These are phyloP conservation scores for Hypsizygus ulmarius DNA, from an alignment of 1,284 basidiomycete species.

Conservation along the genomic window DNA sequence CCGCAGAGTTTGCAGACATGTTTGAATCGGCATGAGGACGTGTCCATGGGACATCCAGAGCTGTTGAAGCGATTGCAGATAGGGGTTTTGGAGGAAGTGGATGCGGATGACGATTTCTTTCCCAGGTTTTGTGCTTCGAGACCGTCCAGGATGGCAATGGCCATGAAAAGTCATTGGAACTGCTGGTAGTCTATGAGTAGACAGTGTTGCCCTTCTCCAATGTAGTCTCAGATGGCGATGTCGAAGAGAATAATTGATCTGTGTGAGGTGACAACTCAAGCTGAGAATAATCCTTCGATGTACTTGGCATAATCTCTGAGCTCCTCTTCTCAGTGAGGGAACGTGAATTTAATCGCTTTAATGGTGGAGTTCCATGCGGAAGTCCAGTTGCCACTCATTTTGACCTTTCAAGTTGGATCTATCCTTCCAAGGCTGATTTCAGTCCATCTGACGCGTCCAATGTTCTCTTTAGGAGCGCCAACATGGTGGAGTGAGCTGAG, in stretches of 20 bases:
- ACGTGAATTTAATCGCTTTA: neutral
- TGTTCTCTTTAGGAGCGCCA: slow-evolving; percentile 10
- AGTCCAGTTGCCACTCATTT: slow-evolving; percentile 26
- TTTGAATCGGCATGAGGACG: too few relatives aligned
- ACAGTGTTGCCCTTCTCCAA: slow-evolving; percentile 3
- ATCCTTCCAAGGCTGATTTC: slow-evolving; percentile 17
- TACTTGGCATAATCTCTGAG: slow-evolving; percentile 13
- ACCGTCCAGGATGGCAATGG: slow-evolving; percentile 3
- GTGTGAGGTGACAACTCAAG: slow-evolving; percentile 3
- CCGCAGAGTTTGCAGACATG: too few relatives aligned
- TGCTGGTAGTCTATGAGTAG: slow-evolving; percentile 8
- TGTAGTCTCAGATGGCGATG: slow-evolving; percentile 3
- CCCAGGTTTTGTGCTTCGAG: neutral
- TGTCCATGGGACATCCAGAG: too few relatives aligned
- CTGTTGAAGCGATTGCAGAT: too few relatives aligned
- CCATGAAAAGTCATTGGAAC: neutral
- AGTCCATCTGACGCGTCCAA: slow-evolving; percentile 20
- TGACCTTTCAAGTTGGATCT: slow-evolving; percentile 19
- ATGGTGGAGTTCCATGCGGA: neutral
- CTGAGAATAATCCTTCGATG: slow-evolving; percentile 13
- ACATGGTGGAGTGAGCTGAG: slow-evolving; percentile 19
- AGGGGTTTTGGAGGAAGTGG: neutral
- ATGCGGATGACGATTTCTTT: neutral
- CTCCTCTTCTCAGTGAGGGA: slow-evolving; percentile 2
- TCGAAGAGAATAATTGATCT: slow-evolving; percentile 19